phyloP scores from a whole-genome alignment of 805 yeast genomes.

The Cyberlindnera suaveolens region DNA sequence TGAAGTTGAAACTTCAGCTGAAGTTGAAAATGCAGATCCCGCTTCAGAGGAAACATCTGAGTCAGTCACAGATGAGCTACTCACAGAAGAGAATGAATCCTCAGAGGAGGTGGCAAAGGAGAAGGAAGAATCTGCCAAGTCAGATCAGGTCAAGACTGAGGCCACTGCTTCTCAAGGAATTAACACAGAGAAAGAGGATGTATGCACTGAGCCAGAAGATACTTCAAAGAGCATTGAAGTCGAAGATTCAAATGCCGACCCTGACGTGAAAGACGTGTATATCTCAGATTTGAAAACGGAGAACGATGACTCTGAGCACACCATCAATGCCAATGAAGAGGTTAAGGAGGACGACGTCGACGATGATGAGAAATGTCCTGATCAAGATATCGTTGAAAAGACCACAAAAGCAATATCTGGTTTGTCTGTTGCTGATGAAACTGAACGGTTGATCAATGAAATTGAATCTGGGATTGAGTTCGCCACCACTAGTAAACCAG shows the following conservation, averaged over 20 bases:
- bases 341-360: too few relatives aligned
- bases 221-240: too few relatives aligned
- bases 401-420: background rate
- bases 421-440: constrained; percentile 14
- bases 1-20: background rate
- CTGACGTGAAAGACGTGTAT: background rate
- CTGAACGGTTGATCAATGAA: constrained; percentile 18
- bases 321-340: background rate
- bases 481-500: background rate
- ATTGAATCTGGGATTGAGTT: constrained; percentile 14
- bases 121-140: background rate
- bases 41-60: background rate
- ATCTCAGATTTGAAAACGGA: background rate
- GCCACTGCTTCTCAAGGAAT: background rate
- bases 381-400: background rate
- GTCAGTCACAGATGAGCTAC: too few relatives aligned
- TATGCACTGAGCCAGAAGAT: too few relatives aligned
- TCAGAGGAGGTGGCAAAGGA: background rate
- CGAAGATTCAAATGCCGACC: too few relatives aligned
- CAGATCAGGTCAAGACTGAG: background rate
- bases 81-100: background rate
- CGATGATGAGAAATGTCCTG: background rate
- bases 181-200: background rate
- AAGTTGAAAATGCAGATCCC: background rate
- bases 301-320: too few relatives aligned